Percentiles rank a stretch among this genome's conserved stretches.
Evolutionary conservation across 2,329 filamentous ascomycete species (phyloP).

Genomic region (Aspergillus arachidicola): DNA sequence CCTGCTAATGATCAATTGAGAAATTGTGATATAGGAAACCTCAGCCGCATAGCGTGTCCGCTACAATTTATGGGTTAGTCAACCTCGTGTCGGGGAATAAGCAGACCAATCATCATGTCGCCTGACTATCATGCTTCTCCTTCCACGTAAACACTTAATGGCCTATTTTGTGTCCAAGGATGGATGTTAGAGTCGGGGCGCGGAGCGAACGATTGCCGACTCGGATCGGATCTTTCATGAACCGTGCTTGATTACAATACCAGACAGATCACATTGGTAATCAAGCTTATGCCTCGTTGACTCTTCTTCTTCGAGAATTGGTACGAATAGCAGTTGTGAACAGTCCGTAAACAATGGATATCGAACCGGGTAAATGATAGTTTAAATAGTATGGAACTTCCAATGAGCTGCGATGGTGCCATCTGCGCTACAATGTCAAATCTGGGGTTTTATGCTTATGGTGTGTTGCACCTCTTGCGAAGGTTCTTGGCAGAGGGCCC

Average conservation of each 20-base stretch:
- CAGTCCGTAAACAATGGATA: not conserved
- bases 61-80: not conserved
- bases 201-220: constrained; percentile 3
- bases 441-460: not conserved
- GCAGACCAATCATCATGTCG: not conserved
- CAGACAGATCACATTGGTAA: not conserved
- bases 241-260: constrained; percentile 1
- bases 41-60: not conserved
- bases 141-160: not conserved
- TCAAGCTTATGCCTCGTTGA: not conserved
- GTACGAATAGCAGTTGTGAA: not conserved
- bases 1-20: not conserved
- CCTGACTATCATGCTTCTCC: not conserved
- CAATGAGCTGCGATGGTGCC: not conserved
- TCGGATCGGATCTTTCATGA: not conserved
- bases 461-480: not conserved
- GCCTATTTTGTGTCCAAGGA: not conserved
- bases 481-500: not conserved
- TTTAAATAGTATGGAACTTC: not conserved
- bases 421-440: not conserved
- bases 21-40: not conserved
- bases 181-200: not conserved
- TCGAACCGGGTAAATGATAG: not conserved
- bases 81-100: not conserved
- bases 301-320: not conserved